A percentile compares a stretch with the other conserved stretches of the same genome.
These are phyloP conservation scores for Cymbopogon citratus DNA, from an alignment of 176 grass and related monocot genomes.

Conservation along the genomic window DNA sequence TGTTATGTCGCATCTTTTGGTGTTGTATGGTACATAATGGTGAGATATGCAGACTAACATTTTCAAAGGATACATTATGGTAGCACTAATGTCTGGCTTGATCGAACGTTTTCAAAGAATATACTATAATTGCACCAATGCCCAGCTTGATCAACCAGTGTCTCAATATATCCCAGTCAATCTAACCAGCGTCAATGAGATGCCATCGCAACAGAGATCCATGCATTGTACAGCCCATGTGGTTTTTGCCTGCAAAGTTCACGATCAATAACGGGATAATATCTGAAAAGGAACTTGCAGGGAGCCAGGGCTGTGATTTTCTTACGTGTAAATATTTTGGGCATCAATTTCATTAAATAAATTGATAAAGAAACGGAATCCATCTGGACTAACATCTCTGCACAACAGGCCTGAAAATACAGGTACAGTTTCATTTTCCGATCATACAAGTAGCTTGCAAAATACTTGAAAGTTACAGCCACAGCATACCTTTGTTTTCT, in stretches of 20 bases:
- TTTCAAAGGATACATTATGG: not conserved
- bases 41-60: too few species aligned
- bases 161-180: not conserved
- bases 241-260: constrained; percentile 43
- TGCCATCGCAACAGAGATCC: constrained; percentile 35
- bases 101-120: too few species aligned
- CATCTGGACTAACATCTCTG: constrained; percentile 87
- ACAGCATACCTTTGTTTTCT: constrained; percentile 76
- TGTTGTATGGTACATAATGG: too few species aligned
- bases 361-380: constrained; percentile 87
- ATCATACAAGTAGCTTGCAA: not conserved
- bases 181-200: constrained; percentile 30
- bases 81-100: too few species aligned
- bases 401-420: constrained; percentile 63
- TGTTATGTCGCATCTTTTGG: too few species aligned
- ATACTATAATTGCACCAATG: too few species aligned
- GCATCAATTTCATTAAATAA: constrained; percentile 82
- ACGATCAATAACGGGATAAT: not conserved
- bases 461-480: constrained; percentile 1
- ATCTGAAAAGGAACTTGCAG: not conserved
- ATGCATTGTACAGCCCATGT: constrained; percentile 47
- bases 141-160: too few species aligned
- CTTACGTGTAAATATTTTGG: constrained; percentile 78
- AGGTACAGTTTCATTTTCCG: not conserved
- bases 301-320: not conserved